phyloP scores from a whole-genome alignment of 768 basidiomycete genomes.

The Candolleomyces eurysporus region DNA sequence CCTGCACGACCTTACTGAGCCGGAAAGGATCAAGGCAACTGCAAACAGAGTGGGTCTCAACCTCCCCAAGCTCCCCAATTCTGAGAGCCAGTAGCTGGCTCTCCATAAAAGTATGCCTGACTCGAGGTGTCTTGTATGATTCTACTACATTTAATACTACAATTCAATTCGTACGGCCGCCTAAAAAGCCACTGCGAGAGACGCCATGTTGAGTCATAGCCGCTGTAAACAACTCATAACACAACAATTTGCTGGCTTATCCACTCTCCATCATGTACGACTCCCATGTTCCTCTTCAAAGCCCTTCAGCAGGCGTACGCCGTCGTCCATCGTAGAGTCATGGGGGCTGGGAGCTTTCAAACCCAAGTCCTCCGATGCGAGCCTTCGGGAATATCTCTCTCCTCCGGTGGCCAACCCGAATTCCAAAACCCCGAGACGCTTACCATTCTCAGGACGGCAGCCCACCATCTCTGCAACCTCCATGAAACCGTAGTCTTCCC shows the following conservation, averaged over 20 bases:
- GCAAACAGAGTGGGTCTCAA: conserved; percentile 85
- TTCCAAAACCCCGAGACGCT: conserved; percentile 52
- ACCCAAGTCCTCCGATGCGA: conserved; percentile 61
- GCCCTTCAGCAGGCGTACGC: conserved; percentile 25
- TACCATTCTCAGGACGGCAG: conserved; percentile 53
- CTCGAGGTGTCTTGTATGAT: no score
- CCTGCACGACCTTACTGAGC: conserved; percentile 68
- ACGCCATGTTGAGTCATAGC: not conserved
- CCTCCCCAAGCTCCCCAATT: conserved; percentile 57
- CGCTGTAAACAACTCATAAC: conserved; percentile 11
- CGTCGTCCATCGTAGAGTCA: conserved; percentile 16
- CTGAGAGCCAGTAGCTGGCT: not conserved
- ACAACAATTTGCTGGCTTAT: not conserved
- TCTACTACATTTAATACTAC: no score
- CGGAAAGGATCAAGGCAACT: conserved; percentile 82
- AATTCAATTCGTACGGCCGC: no score
- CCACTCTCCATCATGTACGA: not conserved
- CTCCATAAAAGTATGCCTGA: not conserved
- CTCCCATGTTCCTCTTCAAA: conserved; percentile 26
- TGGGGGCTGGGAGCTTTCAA: conserved; percentile 12
- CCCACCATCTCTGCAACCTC: conserved; percentile 48
- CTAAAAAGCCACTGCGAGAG: no score
- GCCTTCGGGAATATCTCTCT: conserved; percentile 59
- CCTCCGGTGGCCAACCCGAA: conserved; percentile 40
- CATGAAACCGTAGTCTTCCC: conserved; percentile 79